Evolutionary conservation across 2,329 filamentous ascomycete genomes (phyloP), one percentile per base, ranked within the genome.

Genomic region (Periconia sp.): DNA sequence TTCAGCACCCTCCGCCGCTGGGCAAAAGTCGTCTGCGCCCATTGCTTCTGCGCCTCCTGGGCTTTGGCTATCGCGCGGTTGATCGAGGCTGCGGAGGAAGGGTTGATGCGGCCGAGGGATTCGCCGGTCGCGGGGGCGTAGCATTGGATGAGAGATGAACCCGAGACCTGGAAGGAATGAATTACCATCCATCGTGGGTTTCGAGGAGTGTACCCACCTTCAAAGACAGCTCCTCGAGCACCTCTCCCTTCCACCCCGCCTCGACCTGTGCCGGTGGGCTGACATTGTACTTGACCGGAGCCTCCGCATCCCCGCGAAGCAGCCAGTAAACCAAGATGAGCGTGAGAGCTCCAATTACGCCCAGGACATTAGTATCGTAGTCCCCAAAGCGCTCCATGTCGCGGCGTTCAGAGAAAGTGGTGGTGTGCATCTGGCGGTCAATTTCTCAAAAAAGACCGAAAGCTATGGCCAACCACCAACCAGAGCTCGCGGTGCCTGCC

Each of bases 41-140:
- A 99, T 75, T 77, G 75, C 43, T 73, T 70, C 70, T 99, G 94
- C 2, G 92, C 92, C 11, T 76, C 74, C 25, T 84, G 78, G 2
- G 94, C 89, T 46, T 85, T 83, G 23, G 83, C 81, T 53, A 99
- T 82, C 19, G 86, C 85, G 46, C 83, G 78, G 69, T 99, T 89
- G 64, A 99, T 89, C 48, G 84, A 87, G 43, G 85, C 83, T 2
- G 83, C 74, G 1, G 89, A 91, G 7, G 85, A 83, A 13, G 92
- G 89, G 68, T 88, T 89, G 69, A 92, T 79, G 54, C 83, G 78
- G 40, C 89, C 91, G 18, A 99, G 83, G 46, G 89, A 82, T 61
- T 88, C 82, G 50, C 94, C 94, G 17, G 91, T 96, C 2, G 92
- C 92, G 1, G 94, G 94, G 30, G 87, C 88, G 69, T 94, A 94